Base-by-base conservation (phyloP, 306 rosid genomes). In the Delonix regia region DNA sequence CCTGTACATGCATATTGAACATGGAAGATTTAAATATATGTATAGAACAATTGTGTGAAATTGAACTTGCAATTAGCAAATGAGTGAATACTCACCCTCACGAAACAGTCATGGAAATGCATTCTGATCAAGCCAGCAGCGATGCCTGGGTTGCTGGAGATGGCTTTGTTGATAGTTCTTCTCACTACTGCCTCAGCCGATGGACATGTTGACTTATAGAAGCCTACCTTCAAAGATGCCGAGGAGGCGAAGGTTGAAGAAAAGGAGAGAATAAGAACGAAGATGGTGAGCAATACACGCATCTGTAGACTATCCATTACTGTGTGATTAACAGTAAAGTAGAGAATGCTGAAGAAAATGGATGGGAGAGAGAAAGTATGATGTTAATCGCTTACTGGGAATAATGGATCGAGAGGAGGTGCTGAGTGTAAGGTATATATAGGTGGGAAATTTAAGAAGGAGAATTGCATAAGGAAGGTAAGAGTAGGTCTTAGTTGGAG, bases 71-170 rank as follows among this genome's bases (percentile, higher is more conserved):
- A 18, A 53, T 25, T 9, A 24, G 33, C 33, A 24, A 56, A 56
- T 12, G 65, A 14, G 7, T 10, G 42, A 28, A 33, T 0, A 47
- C 66, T 77, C 44, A 84, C 88, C 75, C 85, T 80, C 0, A 86
- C 86, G 38, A 83, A 86, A 45, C 87, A 86, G 36, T 86, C 89
- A 30, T 80, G 89, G 62, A 86, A 86, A 49, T 86, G 87, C 65
- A 59, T 59, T 59, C 65, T 59, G 39, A 59, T 59, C 4, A 59
- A 33, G 10, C 39, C 39, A 25, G 65, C 65, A 2, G 65, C 39
- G 9, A 59, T 28, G 3, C 39, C 65, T 5, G 65, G 65, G 39
- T 59, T 59, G 64, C 15, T 27, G 21, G 36, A 25, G 1, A 59
- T 30, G 28, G 64, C 64, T 25, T 27, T 59, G 64, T 59, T 59